Evolutionary conservation across 805 yeast species (phyloP), one percentile per base, ranked within the genome.

Genomic region (Pichia heedii): DNA sequence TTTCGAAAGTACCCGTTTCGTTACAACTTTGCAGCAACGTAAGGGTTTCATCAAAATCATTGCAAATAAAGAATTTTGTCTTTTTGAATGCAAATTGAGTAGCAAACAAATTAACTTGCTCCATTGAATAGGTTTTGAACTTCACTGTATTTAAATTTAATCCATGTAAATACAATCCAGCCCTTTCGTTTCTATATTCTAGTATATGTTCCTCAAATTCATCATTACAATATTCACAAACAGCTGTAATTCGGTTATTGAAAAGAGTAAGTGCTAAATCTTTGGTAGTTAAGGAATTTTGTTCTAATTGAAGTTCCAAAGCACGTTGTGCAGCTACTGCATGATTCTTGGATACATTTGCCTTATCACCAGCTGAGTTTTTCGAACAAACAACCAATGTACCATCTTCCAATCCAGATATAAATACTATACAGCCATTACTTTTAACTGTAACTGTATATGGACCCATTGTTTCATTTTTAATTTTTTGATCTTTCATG

Each of bases 121-220:
- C 70, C 65, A 85, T 77, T 0, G 84, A 72, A 42, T 72, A 69
- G 0, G 97, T 88, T 18, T 60, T 52, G 58, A 93, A 90, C 10
- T 63, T 54, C 0, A 78, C 72, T 2, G 69, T 65, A 55, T 93
- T 93, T 40, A 61, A 54, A 60, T 93, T 93, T 36, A 93, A 61
- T 0, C 99, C 99, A 58, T 90, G 97, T 16, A 93, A 60, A 52
- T 93, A 93, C 6, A 93, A 65, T 0, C 99, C 99, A 0, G 95
- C 77, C 10, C 63, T 65, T 0, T 80, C 79, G 1, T 67, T 68
- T 2, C 70, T 58, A 56, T 93, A 93, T 45, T 80, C 81, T 39
- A 93, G 67, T 8, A 93, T 84, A 58, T 93, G 99, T 60, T 93
- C 97, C 58, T 93, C 98, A 60, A 93, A 93, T 0, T 61, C 62